Conservation (phyloP, 352 stramenopile genomes). For the Globisporangium recalcitrans region DNA sequence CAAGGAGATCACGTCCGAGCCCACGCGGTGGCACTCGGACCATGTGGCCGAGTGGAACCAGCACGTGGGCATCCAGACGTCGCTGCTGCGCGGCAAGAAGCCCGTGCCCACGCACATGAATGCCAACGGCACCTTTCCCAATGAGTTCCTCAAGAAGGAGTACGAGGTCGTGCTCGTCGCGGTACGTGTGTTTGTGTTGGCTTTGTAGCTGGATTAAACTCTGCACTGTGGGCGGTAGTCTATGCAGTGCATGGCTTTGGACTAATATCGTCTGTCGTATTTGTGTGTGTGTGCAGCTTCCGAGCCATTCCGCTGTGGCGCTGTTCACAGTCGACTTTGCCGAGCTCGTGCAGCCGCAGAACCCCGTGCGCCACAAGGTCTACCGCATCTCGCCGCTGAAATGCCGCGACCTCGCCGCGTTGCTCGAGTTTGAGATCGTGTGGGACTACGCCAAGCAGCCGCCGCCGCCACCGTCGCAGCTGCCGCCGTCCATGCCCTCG, state of each 20-base stretch:
- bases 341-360: conserved; percentile 52
- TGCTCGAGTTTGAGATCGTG: conserved; percentile 70
- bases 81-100: conserved; percentile 53
- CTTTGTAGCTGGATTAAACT: conserved; percentile 2
- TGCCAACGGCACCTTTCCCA: conserved; percentile 9
- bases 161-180: conserved; percentile 81
- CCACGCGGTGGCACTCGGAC: conserved; percentile 55
- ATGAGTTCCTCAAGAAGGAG: conserved; percentile 68
- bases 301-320: conserved; percentile 72
- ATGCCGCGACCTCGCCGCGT: conserved; percentile 67
- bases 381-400: conserved; percentile 68
- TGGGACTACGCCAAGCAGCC: conserved; percentile 41
- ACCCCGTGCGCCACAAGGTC: conserved; percentile 35
- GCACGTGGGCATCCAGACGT: conserved; percentile 74
- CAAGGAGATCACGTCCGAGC: conserved; percentile 73
- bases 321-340: conserved; percentile 76
- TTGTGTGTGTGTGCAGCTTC: conserved; percentile 33
- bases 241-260: background rate
- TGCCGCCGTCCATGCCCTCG: conserved; percentile 8
- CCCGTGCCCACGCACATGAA: conserved; percentile 13
- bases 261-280: background rate
- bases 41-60: conserved; percentile 77
- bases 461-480: conserved; percentile 11
- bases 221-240: background rate
- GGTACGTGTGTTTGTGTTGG: conserved; percentile 23